Base-by-base conservation (phyloP, 768 basidiomycete species). In the Suillus bovinus region DNA sequence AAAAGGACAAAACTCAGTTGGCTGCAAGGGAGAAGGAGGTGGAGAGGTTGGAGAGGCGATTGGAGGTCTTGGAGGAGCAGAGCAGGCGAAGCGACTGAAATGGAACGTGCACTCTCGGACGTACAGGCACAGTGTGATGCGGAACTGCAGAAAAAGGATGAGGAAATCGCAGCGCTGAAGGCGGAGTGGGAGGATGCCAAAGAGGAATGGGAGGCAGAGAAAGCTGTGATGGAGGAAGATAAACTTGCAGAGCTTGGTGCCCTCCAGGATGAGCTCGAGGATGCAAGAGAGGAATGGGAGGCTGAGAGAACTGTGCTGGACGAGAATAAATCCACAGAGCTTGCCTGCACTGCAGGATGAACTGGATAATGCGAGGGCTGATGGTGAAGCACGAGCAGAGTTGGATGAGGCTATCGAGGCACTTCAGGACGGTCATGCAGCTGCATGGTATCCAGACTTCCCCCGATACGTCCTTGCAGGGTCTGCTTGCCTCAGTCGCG, bases 391-490 rank as follows among this genome's bases (percentile, higher is more conserved):
- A 10, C 78, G 75, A 59, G 74, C 72, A 55, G 85, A 90, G 66
- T 71, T 90, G 27, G 82, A 85, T 53, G 76, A 79, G 2, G 82
- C 82, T 10, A 69, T 82, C 11, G 77, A 77, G 5, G 74, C 79
- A 16, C 68, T 92, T 36, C 81, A n/a, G 80, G 55, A 69, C 63
- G 5, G 74, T 93, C 64, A 79, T 88, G 62, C 82, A 82, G 66
- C 78, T 78, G 39, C 84, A 89, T 68, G 80, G 79, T 17, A 80
- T 92, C 66, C 72, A 86, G 24, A 59, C 66, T 16, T 80, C 83
- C 17, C 76, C 80, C 58, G 85, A 87, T 61, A 64, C 76, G 24
- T 82, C 86, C 24, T 61, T 87, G 39, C 77, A 79, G 53, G 82
- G 79, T 54, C 71, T 88, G 2, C 66, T 86, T 59, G 70, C 74